phyloP scores from a whole-genome alignment of 176 grass and related monocot genomes.

The Lolium multiflorum region DNA sequence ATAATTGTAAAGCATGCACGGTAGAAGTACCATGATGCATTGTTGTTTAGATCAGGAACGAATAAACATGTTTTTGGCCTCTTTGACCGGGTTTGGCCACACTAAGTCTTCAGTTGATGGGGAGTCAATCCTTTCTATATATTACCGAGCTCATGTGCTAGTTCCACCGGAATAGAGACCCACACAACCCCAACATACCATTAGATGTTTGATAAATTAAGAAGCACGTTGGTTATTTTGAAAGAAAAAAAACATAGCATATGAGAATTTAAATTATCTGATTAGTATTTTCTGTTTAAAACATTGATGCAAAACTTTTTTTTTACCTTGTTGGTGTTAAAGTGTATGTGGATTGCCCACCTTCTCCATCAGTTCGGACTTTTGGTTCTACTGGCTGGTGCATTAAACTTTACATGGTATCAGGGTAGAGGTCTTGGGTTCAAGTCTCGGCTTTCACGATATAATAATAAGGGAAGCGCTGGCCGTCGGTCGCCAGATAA shows the following conservation, averaged over 20 bases:
- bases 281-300: constrained; percentile 5
- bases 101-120: too few relatives aligned
- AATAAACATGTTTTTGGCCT: background rate
- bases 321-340: too few relatives aligned
- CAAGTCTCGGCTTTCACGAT: too few relatives aligned
- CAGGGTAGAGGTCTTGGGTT: too few relatives aligned
- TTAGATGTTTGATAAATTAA: constrained; percentile 16
- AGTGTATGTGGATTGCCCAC: too few relatives aligned
- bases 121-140: background rate
- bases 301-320: background rate
- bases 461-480: too few relatives aligned
- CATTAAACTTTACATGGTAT: too few relatives aligned
- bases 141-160: background rate
- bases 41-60: background rate
- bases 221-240: background rate
- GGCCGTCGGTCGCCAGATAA: too few relatives aligned
- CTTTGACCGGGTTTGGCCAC: too few relatives aligned
- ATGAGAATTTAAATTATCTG: background rate
- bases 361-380: background rate
- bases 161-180: background rate
- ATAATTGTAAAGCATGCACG: background rate
- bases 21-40: background rate
- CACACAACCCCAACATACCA: background rate
- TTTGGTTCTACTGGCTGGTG: too few relatives aligned
- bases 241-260: background rate